phyloP scores from a whole-genome alignment of 2,329 filamentous ascomycete species.

The Talaromyces sp. region DNA sequence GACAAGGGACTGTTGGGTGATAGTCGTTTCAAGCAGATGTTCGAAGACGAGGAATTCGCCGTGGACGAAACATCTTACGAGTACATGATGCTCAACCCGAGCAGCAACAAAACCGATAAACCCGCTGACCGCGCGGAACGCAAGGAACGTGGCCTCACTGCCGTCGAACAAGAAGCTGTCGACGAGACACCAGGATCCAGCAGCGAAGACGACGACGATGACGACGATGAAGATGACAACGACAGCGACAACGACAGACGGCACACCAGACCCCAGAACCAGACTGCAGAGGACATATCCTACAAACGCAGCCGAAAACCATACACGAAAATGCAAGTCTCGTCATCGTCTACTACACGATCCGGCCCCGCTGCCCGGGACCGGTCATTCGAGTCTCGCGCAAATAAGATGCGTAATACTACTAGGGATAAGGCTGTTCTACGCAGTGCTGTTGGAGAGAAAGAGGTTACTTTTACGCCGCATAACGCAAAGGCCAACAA shows the following conservation, averaged over 20 bases:
- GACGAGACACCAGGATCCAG: conserved; percentile 44
- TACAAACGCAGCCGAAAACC: conserved; percentile 50
- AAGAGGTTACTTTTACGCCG: conserved; percentile 57
- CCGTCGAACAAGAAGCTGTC: conserved; percentile 56
- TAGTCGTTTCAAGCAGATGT: conserved; percentile 78
- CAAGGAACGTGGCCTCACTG: conserved; percentile 50
- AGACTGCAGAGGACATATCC: conserved; percentile 44
- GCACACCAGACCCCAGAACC: conserved; percentile 15
- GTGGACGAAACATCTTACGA: conserved; percentile 86
- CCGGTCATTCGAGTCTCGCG: conserved; percentile 54
- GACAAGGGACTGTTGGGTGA: conserved; percentile 69
- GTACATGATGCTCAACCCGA: conserved; percentile 84
- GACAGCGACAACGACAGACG: conserved; percentile 20
- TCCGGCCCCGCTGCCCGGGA: conserved; percentile 41
- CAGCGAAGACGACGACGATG: conserved; percentile 29
- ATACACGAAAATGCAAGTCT: conserved; percentile 52
- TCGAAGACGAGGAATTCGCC: conserved; percentile 87
- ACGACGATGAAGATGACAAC: conserved; percentile 12
- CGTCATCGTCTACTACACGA: conserved; percentile 41
- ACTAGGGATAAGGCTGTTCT: conserved; percentile 18
- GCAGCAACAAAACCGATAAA: conserved; percentile 53
- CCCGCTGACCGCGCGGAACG: conserved; percentile 19
- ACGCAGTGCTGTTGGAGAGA: conserved; percentile 39
- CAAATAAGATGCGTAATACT: conserved; percentile 37
- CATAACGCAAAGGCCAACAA: conserved; percentile 33